Evolutionary conservation across 805 yeast genomes (phyloP).

Genomic region (Wickerhamiella shivajii): DNA sequence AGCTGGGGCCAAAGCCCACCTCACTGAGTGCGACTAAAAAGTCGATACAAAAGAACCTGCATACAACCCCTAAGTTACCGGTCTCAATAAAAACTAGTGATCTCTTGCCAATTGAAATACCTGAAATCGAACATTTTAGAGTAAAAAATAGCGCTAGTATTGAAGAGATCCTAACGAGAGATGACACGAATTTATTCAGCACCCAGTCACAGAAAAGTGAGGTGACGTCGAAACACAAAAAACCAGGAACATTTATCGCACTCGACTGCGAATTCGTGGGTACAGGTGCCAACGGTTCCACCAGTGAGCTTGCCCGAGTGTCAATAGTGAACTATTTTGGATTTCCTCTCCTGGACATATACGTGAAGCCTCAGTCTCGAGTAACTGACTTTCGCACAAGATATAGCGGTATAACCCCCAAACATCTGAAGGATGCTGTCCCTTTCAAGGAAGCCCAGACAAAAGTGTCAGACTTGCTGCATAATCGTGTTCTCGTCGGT

Average conservation of each 20-base stretch:
- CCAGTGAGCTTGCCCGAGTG: constrained; percentile 67
- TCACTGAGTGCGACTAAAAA: no score
- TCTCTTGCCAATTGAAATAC: no score
- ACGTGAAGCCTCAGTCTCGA: constrained; percentile 56
- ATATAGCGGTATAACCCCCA: constrained; percentile 75
- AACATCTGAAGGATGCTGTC: constrained; percentile 53
- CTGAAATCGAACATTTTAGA: no score
- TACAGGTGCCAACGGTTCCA: constrained; percentile 54
- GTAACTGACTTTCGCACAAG: constrained; percentile 89
- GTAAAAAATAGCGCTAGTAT: no score
- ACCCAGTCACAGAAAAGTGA: no score
- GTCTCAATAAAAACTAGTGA: no score
- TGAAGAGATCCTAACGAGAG: no score
- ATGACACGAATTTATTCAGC: no score
- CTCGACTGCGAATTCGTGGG: constrained; percentile 95
- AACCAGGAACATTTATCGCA: constrained; percentile 60
- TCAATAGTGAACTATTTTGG: constrained; percentile 80
- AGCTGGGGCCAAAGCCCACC: no score
- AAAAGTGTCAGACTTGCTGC: constrained; percentile 36
- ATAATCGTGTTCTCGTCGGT: constrained; percentile 46
- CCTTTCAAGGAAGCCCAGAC: constrained; percentile 52
- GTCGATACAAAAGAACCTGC: no score
- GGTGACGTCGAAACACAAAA: no score
- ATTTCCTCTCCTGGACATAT: constrained; percentile 50
- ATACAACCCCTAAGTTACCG: no score